Percentiles rank a stretch among this genome's conserved stretches.
These are phyloP conservation scores for Ganoderma meredithae DNA, from an alignment of 1,284 basidiomycete genomes.

Conservation along the genomic window DNA sequence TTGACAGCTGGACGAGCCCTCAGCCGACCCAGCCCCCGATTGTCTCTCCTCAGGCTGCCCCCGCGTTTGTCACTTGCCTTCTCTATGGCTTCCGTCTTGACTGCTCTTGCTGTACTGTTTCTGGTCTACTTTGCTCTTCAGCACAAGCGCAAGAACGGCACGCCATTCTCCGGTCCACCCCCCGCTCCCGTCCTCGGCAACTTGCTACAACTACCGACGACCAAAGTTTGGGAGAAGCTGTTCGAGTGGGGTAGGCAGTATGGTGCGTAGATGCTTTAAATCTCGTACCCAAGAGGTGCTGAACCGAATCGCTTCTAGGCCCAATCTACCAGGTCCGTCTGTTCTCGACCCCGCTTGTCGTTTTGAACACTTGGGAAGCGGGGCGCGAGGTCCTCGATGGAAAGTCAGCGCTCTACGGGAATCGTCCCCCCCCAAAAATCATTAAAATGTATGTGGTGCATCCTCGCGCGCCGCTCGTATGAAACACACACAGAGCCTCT, in stretches of 20 bases:
- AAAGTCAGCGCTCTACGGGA: conserved; percentile 25
- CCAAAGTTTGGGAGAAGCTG: conserved; percentile 14
- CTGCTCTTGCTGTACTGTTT: not conserved
- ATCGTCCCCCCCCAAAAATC: conserved; percentile 27
- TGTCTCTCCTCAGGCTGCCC: not conserved
- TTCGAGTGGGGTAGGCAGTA: conserved; percentile 12
- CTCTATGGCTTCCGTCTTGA: not conserved
- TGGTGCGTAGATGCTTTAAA: not conserved
- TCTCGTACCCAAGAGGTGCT: not conserved
- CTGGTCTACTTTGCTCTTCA: not conserved
- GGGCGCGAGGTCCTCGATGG: conserved; percentile 27
- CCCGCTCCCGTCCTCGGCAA: conserved; percentile 14
- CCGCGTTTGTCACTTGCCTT: conserved; percentile 20
- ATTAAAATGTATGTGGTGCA: conserved; percentile 21
- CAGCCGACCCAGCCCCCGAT: not conserved
- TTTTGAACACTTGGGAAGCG: conserved; percentile 20
- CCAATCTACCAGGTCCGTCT: conserved; percentile 23
- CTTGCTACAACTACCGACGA: conserved; percentile 6
- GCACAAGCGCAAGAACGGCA: not conserved
- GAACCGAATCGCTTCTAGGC: conserved; percentile 6
- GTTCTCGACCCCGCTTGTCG: conserved; percentile 22
- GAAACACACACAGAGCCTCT: not conserved
- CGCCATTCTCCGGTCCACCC: conserved; percentile 14
- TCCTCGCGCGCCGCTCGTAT: not conserved
- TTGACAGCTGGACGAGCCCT: too few relatives aligned